Base-by-base conservation (phyloP, 768 basidiomycete species). In the button mushroom (Agaricus bisporus) region DNA sequence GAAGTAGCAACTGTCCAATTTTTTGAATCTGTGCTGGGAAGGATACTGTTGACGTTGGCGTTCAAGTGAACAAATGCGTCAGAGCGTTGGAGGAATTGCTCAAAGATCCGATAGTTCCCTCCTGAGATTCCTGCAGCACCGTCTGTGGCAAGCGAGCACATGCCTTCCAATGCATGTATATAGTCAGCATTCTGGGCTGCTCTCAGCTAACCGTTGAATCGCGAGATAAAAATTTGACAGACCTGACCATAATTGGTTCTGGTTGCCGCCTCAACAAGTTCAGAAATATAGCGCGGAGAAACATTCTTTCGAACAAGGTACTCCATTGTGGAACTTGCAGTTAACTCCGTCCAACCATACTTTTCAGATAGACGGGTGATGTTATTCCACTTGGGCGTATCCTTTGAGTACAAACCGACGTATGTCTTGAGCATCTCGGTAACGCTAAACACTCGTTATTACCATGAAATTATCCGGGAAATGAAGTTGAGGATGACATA, bases 81-180 rank as follows among this genome's bases (percentile, higher is more conserved):
- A 2, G 90, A 89, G 9, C 70, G 72, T 14, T 81, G 73, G 48
- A 95, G 63, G 69, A 98, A 95, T 48, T 82, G 69, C 58, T 91
- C 85, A 60, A 98, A 98, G 35, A 98, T 77, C 60, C 80, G 81
- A 67, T 78, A 87, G 67, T 97, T 95, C 5, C 95, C 95, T 6
- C 89, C 86, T 56, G 74, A 66, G 42, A 95, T 80, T 11, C 77
- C 75, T 3, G 72, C 69, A 0, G 90, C 91, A 12, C 84, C 83
- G 0, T 63, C 67, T 2, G 92, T 77, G 3, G 91, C 89, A 71
- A 98, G 76, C 7, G 84, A 85, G 48, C 75, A 76, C 11, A 80
- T 66, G 5, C 86, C 90, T 51, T 80, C 91, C 26, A 98, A 68
- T 0, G 82, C 91, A 63, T 95, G 91, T 1, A 98, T 85, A 20